These are phyloP conservation scores for Wallacemonas sp. DNA, from an alignment of 208 protist species.

Conservation along the genomic window DNA sequence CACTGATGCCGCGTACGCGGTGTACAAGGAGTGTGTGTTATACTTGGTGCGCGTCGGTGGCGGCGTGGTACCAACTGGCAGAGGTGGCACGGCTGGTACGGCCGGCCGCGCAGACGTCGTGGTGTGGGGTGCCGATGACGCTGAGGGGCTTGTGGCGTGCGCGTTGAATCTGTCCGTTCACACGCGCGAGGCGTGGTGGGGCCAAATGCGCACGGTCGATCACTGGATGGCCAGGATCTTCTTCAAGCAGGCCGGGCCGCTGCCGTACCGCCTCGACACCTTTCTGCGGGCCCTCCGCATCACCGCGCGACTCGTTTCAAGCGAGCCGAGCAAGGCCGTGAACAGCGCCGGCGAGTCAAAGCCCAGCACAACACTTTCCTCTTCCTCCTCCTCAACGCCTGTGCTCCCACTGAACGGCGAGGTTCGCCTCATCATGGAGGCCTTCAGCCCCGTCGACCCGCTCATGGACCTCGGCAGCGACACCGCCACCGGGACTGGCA, in stretches of 20 bases:
- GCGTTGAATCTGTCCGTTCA: slow-evolving; percentile 7
- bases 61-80: not conserved
- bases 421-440: not conserved
- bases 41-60: slow-evolving; percentile 24
- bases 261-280: not conserved
- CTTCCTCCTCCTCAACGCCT: not conserved
- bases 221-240: slow-evolving; percentile 5
- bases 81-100: not conserved
- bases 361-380: not conserved
- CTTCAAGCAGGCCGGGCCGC: not conserved
- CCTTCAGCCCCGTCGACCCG: slow-evolving; percentile 4
- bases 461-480: not conserved
- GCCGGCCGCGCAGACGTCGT: slow-evolving; percentile 5
- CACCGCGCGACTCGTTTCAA: not conserved
- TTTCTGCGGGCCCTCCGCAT: not conserved
- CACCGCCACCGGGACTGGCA: not conserved
- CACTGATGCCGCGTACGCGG: slow-evolving; percentile 27
- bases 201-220: slow-evolving; percentile 4
- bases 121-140: not conserved
- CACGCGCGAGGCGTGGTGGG: slow-evolving; percentile 15
- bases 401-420: not conserved
- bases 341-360: not conserved
- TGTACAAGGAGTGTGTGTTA: slow-evolving; percentile 54
- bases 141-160: not conserved
- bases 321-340: not conserved